A percentile compares a stretch with the other conserved stretches of the same genome.
These are phyloP conservation scores for Clitopilus passeckerianus DNA, from an alignment of 768 basidiomycete genomes.

Conservation along the genomic window DNA sequence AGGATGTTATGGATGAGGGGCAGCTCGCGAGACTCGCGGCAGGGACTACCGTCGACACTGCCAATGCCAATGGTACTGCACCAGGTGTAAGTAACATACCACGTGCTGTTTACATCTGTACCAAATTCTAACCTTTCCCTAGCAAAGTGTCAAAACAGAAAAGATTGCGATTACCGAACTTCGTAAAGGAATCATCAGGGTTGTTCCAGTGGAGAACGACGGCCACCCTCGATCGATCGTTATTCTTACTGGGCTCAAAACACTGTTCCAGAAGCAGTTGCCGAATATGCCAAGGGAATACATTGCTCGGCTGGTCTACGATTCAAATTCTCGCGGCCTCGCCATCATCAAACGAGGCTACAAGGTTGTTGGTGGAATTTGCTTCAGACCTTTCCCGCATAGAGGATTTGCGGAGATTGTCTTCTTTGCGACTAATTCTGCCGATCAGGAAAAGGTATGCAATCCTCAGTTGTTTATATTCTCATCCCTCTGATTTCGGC, in stretches of 20 bases:
- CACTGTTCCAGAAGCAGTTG: constrained; percentile 93
- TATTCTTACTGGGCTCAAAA: constrained; percentile 92
- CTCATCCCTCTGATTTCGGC: background rate
- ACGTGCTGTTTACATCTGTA: background rate
- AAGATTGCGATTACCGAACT: constrained; percentile 81
- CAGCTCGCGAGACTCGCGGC: constrained; percentile 75
- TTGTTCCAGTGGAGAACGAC: constrained; percentile 84
- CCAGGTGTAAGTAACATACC: constrained; percentile 36
- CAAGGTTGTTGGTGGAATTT: constrained; percentile 97
- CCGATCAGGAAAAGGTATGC: constrained; percentile 93
- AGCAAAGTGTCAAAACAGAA: constrained; percentile 56
- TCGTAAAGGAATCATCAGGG: constrained; percentile 75
- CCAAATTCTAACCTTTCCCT: background rate
- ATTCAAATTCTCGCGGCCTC: constrained; percentile 85
- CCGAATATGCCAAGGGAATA: constrained; percentile 99
- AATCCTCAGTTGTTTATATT: background rate
- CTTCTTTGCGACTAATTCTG: constrained; percentile 95
- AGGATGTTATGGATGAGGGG: constrained; percentile 76
- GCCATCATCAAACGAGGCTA: constrained; percentile 94
- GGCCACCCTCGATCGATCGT: constrained; percentile 69
- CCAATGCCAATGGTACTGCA: constrained; percentile 27
- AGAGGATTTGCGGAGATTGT: constrained; percentile 97
- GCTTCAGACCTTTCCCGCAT: constrained; percentile 93
- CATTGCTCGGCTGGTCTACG: constrained; percentile 92
- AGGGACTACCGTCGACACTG: constrained; percentile 74